Base-by-base conservation (phyloP, 768 basidiomycete genomes). In the Tylopilus rubrobrunneus region DNA sequence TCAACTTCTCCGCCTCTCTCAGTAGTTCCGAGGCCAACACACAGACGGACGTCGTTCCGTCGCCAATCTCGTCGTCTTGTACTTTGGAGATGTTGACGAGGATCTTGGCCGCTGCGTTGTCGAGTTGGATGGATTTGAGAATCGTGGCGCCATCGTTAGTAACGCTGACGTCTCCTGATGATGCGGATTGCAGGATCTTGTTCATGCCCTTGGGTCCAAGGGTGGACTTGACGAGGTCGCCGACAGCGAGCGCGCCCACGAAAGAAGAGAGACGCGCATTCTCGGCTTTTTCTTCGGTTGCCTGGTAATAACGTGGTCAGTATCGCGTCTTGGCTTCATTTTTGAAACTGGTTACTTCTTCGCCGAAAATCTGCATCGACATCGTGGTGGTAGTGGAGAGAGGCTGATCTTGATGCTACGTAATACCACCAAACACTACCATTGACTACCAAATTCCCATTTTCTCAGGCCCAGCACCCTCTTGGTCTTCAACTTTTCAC, bases 151-250 rank as follows among this genome's bases (percentile, higher is more conserved):
- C 97, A 70, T 99, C 97, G 72, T 99, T 99, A 11, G 97, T 99
- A 46, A 99, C 96, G 59, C 86, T 97, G 64, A 99, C 90, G 28
- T 94, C 90, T 6, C 93, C 92, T 0, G 87, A 83, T 6, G 93
- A 91, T 2, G 73, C 84, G 2, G 92, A 95, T 71, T 95, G 96
- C 15, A 99, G 83, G 58, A 99, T 98, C 78, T 98, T 98, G 85
- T 98, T 98, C 96, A 98, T 99, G 51, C 97, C 97, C 73, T 99
- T 98, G 23, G 97, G 97, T 9, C 97, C 97, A 3, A 99, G 81
- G 8, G 97, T 99, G 1, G 94, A 96, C 75, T 98, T 98, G 65
- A 99, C 96, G 60, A 99, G 85, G 76, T 99, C 97, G 41, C 97
- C 97, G 33, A 99, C 80, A 0, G 97, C 97, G 62, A 97, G 84